Evolutionary conservation across 169 alveolate species (phyloP), one percentile per base, ranked within the genome.

Genomic region (Plasmodium ovale): DNA sequence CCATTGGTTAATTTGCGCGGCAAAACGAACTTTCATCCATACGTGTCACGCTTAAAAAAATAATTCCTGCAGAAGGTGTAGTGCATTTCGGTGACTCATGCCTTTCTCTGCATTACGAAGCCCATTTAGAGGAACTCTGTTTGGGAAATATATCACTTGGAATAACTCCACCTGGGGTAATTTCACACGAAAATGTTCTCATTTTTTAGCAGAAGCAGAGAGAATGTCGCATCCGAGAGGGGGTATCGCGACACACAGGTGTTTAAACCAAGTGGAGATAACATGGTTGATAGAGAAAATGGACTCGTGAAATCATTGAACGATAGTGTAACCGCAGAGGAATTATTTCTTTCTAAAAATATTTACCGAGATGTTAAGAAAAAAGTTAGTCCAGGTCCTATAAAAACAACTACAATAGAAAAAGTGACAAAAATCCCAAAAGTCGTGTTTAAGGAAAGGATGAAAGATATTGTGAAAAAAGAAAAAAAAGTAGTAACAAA

Each of bases 401-500:
- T 74, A 12, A 74, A 74, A 60, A 74, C 72, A 25, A 53, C 64
- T 16, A 60, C 58, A 16, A 47, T 54, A 7, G 88, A 74, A 31
- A 74, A 60, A 65, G 27, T 74, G 0, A 74, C 88, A 31, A 74
- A 74, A 44, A 74, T 74, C 3, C 88, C 88, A 0, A 74, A 33
- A 9, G 44, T 53, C 16, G 54, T 53, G 7, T 49, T 74, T 31
- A 31, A 14, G 23, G 72, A 74, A n/a, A 54, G 56, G 47, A 1
- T 23, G 44, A 33, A 29, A 67, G 88, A 49, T 3, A 60, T 25
- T 47, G 65, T 27, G 1, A 67, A 59, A 37, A 33, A 60, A 16
- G 74, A 53, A 44, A 37, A 59, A 33, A 54, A 74, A 19, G 29
- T 33, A 10, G 19, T 21, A 12, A 12, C 64, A 14, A 54, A 27